Evolutionary conservation across 2,329 filamentous ascomycete genomes (phyloP).

Genomic region (Fusarium chaquense): DNA sequence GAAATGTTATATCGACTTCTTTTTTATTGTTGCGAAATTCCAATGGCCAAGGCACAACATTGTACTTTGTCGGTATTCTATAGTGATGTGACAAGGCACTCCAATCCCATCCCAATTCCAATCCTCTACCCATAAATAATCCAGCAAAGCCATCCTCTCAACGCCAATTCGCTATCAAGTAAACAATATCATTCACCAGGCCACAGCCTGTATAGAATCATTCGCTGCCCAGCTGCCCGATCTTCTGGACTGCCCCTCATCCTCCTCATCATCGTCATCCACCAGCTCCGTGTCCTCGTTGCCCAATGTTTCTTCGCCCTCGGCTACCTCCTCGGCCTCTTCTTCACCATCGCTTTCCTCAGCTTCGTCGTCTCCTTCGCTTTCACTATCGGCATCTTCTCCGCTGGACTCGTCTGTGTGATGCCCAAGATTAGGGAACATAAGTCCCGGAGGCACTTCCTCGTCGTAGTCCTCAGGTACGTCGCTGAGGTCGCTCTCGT

Average conservation of each 20-base stretch:
- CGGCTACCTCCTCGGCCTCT: slow-evolving; percentile 35
- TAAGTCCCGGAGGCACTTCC: slow-evolving; percentile 64
- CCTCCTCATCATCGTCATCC: slow-evolving; percentile 35
- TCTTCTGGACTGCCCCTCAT: slow-evolving; percentile 9
- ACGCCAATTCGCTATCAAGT: slow-evolving; percentile 29
- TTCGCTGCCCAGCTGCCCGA: slow-evolving; percentile 15
- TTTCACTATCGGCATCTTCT: slow-evolving; percentile 54
- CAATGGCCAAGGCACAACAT: not conserved
- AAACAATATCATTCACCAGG: slow-evolving; percentile 12
- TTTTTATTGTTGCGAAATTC: not conserved
- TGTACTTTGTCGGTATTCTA: not conserved
- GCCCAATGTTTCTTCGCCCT: slow-evolving; percentile 34
- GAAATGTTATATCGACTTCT: not conserved
- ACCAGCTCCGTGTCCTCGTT: slow-evolving; percentile 36
- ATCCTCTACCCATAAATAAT: slow-evolving; percentile 1
- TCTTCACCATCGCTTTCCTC: slow-evolving; percentile 40
- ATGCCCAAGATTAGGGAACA: slow-evolving; percentile 63
- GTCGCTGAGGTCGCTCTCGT: slow-evolving; percentile 77
- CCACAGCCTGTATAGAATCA: slow-evolving; percentile 20
- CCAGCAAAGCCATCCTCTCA: not conserved
- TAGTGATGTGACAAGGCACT: not conserved
- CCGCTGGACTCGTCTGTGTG: slow-evolving; percentile 51
- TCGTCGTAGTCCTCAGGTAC: slow-evolving; percentile 70
- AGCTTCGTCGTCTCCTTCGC: slow-evolving; percentile 50
- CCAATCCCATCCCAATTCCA: not conserved